Evolutionary conservation across 345 rosid genomes (phyloP).

Genomic region (Citrus unshiu): DNA sequence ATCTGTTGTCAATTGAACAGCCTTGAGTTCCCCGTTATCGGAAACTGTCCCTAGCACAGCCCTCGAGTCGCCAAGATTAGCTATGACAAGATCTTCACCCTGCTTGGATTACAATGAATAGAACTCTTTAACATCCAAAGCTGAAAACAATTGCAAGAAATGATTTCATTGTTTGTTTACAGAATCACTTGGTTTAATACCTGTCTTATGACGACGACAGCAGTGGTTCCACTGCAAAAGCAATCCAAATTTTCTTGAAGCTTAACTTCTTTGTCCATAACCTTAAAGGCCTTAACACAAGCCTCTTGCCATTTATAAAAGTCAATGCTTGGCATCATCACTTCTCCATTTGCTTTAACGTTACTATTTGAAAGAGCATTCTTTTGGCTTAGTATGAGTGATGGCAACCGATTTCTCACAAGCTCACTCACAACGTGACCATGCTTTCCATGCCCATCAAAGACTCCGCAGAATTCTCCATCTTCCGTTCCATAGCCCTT

Average conservation of each 20-base stretch:
- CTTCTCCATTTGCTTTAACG: not conserved
- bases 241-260: conserved; percentile 55
- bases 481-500: conserved; percentile 63
- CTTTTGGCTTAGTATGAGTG: conserved; percentile 49
- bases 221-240: conserved; percentile 78
- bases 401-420: conserved; percentile 60
- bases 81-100: conserved; percentile 70
- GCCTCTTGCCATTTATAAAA: conserved; percentile 44
- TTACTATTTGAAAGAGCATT: conserved; percentile 23
- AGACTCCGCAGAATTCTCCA: conserved; percentile 67
- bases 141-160: not conserved
- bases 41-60: conserved; percentile 58
- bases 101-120: conserved; percentile 11
- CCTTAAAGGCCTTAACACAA: conserved; percentile 46
- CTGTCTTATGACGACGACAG: conserved; percentile 26
- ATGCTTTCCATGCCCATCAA: conserved; percentile 87
- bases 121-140: not conserved
- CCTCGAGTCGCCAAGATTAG: conserved; percentile 91
- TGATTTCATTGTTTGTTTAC: not conserved
- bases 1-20: conserved; percentile 71
- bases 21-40: conserved; percentile 37
- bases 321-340: conserved; percentile 8
- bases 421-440: conserved; percentile 70
- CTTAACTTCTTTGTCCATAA: conserved; percentile 68
- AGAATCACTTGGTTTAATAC: not conserved